Evolutionary conservation across 2,329 filamentous ascomycete genomes (phyloP).

Genomic region (Microcyclospora tardicrescens): DNA sequence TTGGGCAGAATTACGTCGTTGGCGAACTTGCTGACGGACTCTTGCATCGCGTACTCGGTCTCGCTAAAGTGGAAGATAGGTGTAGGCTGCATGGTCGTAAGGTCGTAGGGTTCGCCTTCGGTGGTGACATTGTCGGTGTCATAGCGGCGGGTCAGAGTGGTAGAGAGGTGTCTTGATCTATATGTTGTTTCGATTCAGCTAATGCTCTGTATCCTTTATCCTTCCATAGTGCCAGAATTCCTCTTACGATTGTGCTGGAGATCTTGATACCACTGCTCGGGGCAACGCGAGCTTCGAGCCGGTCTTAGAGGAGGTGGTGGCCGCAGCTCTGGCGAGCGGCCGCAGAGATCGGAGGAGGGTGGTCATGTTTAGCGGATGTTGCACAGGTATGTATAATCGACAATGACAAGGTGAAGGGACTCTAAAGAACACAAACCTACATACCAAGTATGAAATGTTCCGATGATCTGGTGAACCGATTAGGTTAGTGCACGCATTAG

Average conservation of each 20-base stretch:
- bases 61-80: conserved; percentile 90
- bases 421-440: no score
- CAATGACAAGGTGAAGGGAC: no score
- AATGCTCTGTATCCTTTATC: background rate
- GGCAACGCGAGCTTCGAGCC: conserved; percentile 7
- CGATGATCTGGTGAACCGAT: no score
- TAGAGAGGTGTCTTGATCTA: conserved; percentile 29
- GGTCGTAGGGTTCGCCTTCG: conserved; percentile 36
- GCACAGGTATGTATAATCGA: no score
- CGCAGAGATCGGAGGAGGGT: conserved; percentile 21
- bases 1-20: conserved; percentile 78
- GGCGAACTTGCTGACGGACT: conserved; percentile 83
- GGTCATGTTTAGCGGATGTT: conserved; percentile 12
- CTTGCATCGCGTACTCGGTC: conserved; percentile 76
- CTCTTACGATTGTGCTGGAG: background rate
- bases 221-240: background rate
- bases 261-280: conserved; percentile 8
- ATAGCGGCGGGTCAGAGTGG: conserved; percentile 26
- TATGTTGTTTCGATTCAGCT: background rate
- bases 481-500: no score
- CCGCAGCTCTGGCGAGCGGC: conserved; percentile 20
- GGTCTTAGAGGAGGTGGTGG: conserved; percentile 10
- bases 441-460: no score
- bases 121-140: conserved; percentile 19
- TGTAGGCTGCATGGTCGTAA: conserved; percentile 70